Conservation (phyloP, 345 rosid species). For the Boechera stricta region DNA sequence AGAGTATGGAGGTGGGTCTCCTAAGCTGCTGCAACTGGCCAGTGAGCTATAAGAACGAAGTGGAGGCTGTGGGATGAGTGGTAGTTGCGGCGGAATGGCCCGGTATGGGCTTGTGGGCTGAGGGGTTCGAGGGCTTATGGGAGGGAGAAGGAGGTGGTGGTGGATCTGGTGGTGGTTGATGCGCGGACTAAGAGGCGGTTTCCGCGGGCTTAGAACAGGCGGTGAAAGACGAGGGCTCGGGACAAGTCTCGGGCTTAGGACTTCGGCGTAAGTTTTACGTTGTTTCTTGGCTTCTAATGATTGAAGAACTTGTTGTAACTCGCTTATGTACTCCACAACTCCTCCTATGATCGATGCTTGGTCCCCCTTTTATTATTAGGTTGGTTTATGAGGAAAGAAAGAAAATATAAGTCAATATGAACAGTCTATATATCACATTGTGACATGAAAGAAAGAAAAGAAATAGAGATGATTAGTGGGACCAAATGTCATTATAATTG, state of each 20-base stretch:
- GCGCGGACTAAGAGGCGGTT: constrained; percentile 74
- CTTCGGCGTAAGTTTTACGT: constrained; percentile 87
- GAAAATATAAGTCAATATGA: constrained; percentile 27
- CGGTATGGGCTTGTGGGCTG: constrained; percentile 73
- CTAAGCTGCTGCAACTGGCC: constrained; percentile 46
- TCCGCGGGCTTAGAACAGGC: constrained; percentile 47
- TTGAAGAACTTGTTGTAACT: constrained; percentile 88
- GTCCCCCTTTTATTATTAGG: constrained; percentile 66
- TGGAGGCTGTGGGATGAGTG: constrained; percentile 55
- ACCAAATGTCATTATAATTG: constrained; percentile 39
- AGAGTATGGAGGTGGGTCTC: constrained; percentile 51
- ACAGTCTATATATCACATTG: constrained; percentile 17
- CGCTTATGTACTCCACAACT: constrained; percentile 93
- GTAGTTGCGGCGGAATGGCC: constrained; percentile 51
- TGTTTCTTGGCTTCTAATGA: constrained; percentile 93
- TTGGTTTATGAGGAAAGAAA: constrained; percentile 10
- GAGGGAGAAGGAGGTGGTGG: constrained; percentile 57
- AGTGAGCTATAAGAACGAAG: constrained; percentile 40
- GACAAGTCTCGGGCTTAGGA: constrained; percentile 71
- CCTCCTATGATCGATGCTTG: constrained; percentile 99
- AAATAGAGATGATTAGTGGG: constrained; percentile 40
- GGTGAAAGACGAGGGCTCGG: constrained; percentile 71
- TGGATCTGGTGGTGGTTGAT: constrained; percentile 48
- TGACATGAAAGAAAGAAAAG: constrained; percentile 20
- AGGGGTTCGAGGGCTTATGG: constrained; percentile 88